Percentiles rank a stretch among this genome's conserved stretches.
Conservation (phyloP, 2,329 filamentous ascomycete genomes). For the Penicillium sp. region DNA sequence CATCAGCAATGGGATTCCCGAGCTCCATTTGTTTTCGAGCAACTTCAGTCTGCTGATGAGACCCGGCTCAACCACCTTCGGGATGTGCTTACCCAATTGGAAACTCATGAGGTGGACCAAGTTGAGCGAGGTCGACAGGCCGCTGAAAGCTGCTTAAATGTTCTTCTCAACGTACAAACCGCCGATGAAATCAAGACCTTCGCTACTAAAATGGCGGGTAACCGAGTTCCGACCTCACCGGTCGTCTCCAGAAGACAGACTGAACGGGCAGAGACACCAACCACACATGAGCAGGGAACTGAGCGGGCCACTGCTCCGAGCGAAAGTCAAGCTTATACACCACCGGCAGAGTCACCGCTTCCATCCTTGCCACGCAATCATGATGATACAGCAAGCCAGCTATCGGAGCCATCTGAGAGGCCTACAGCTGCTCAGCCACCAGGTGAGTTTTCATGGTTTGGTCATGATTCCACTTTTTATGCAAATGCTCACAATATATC, state of each 20-base stretch:
- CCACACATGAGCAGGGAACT: conserved; percentile 8
- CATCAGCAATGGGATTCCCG: conserved; percentile 87
- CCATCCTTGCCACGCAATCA: conserved; percentile 42
- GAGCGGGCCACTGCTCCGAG: conserved; percentile 24
- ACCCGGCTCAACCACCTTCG: conserved; percentile 83
- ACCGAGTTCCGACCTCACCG: conserved; percentile 12
- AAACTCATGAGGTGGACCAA: conserved; percentile 88
- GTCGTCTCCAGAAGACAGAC: conserved; percentile 17
- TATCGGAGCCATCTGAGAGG: conserved; percentile 50
- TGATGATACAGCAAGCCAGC: conserved; percentile 57
- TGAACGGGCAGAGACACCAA: conserved; percentile 16
- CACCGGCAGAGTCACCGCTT: conserved; percentile 29
- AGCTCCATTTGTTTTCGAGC: conserved; percentile 92
- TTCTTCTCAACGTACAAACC: conserved; percentile 82
- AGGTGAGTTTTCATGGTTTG: conserved; percentile 29
- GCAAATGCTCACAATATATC: conserved; percentile 8
- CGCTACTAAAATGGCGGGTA: conserved; percentile 33
- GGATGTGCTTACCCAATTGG: conserved; percentile 85
- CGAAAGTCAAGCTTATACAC: conserved; percentile 1
- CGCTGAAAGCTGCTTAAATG: conserved; percentile 76
- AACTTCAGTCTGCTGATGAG: conserved; percentile 87
- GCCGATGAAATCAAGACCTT: conserved; percentile 72
- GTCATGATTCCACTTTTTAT: neutral
- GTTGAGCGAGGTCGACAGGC: conserved; percentile 72
- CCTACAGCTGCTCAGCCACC: conserved; percentile 29